Evolutionary conservation across 2,329 filamentous ascomycete genomes (phyloP), one percentile per base, ranked within the genome.

Genomic region (Sporothrix brasiliensis): DNA sequence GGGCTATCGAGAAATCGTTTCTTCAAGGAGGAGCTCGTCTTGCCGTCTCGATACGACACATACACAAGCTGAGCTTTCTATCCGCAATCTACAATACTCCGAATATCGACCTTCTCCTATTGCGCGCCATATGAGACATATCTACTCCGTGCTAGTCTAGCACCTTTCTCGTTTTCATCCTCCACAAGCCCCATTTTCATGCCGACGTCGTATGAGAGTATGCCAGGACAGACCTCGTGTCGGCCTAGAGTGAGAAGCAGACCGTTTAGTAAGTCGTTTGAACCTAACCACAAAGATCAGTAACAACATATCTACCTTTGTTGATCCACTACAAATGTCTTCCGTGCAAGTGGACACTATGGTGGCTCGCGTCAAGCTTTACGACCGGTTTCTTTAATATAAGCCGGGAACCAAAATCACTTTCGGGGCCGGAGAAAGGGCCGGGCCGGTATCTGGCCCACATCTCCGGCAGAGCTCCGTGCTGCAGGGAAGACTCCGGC

Each of bases 141-240:
- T 21, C 34, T 34, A 34, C 34, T 7, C 34, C 34, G 34, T 9
- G 34, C 7, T 9, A 7, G 34, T 34, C 7, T 3, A 16, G 41
- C 10, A 50, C 14, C 19, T 19, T 50, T 19, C 44, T 65, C 14
- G 10, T 50, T 4, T 19, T 47, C n/a, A 39, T 60, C 52, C 41
- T 30, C 54, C 16, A 9, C 56, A 27, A 34, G 27, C n/a, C 21
- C 30, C 27, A 21, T 39, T 39, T 47, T 47, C 63, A 27, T 52
- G 47, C 19, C 61, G 24, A 24, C 41, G 39, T 69, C 47, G 49
- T 69, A 69, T 63, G 30, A n/a, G 14, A n/a, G 44, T 27, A 19
- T 67, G 69, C 61, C 69, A 70, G 67, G 69, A 49, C 41, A 67
- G 60, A 58, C 50, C 69, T 70, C 61, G 69, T 70, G 63, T 67